Base-by-base conservation (phyloP, 306 rosid genomes). In the Vachellia pachyceras region DNA sequence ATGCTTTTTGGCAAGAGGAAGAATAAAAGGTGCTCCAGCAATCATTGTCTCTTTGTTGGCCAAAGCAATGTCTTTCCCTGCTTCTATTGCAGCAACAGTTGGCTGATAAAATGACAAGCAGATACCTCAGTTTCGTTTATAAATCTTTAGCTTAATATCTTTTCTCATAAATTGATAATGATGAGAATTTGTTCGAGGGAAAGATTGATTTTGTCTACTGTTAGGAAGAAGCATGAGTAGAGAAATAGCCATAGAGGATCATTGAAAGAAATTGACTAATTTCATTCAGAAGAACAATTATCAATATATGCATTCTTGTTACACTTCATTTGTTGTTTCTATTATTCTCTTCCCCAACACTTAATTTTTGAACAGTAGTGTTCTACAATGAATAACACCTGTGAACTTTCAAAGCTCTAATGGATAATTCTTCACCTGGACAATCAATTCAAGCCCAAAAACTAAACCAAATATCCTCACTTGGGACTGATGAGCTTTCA, bases 11-110 rank as follows among this genome's bases (percentile, higher is more conserved):
- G 99, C 99, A 76, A 95, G 98, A 84, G 99, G 99, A 83, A 95
- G 98, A 80, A 95, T 97, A 86, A 93, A 95, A 72, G 99, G 98
- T 68, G 98, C 99, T 79, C 99, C 98, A 70, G 99, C 99, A 85
- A 95, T 95, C 72, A 95, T 82, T 72, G 99, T 95, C 88, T 95
- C 99, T 88, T 95, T 95, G 83, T 95, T 95, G 79, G 99, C 99
- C 85, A 95, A 88, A 77, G 99, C 99, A 86, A 95, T 95, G 92
- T 95, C 96, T 86, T 95, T 95, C 79, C 99, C 99, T 29, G 98
- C 99, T 89, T 93, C 94, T 46, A 95, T 95, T 14, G 99, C 99
- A 71, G 99, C 99, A 74, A 95, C 99, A 42, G 99, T 95, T 70
- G 99, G 99, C 98, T 95, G 86, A 75, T 60, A 81, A 58, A 79